A percentile compares a stretch with the other conserved stretches of the same genome.
These are phyloP conservation scores for Lanmaoa rubissima DNA, from an alignment of 768 basidiomycete species.

Conservation along the genomic window DNA sequence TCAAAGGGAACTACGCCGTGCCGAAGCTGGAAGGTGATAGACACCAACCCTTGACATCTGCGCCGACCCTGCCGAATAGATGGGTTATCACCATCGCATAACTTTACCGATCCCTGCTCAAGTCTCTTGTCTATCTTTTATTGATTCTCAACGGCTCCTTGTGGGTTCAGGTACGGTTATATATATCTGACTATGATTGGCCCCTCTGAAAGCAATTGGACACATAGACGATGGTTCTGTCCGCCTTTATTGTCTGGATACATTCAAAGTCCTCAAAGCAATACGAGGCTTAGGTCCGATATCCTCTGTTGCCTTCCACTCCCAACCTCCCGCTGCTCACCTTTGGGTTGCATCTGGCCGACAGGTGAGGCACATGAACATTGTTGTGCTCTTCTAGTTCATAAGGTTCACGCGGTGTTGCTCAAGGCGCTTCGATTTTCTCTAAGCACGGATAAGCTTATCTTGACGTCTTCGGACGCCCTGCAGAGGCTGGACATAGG, in stretches of 20 bases:
- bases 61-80: neutral
- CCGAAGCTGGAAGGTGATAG: neutral
- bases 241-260: slow-evolving; percentile 60
- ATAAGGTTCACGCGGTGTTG: neutral
- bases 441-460: slow-evolving; percentile 48
- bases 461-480: slow-evolving; percentile 54
- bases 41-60: neutral
- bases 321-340: slow-evolving; percentile 41
- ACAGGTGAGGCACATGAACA: slow-evolving; percentile 38
- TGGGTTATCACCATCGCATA: slow-evolving; percentile 12
- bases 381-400: neutral
- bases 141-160: slow-evolving; percentile 47
- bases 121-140: slow-evolving; percentile 53
- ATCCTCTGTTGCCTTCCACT: slow-evolving; percentile 55
- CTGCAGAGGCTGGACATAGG: slow-evolving; percentile 44
- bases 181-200: neutral
- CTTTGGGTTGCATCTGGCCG: slow-evolving; percentile 69
- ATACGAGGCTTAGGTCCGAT: slow-evolving; percentile 60
- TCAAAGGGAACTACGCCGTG: neutral
- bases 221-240: slow-evolving; percentile 66
- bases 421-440: slow-evolving; percentile 39
- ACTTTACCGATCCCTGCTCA: slow-evolving; percentile 46
- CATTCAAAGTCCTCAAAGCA: slow-evolving; percentile 61
- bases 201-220: neutral
- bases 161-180: slow-evolving; percentile 57